A percentile compares a stretch with the other conserved stretches of the same genome.
Conservation (phyloP, 345 rosid species). For the Acer yangbiense region DNA sequence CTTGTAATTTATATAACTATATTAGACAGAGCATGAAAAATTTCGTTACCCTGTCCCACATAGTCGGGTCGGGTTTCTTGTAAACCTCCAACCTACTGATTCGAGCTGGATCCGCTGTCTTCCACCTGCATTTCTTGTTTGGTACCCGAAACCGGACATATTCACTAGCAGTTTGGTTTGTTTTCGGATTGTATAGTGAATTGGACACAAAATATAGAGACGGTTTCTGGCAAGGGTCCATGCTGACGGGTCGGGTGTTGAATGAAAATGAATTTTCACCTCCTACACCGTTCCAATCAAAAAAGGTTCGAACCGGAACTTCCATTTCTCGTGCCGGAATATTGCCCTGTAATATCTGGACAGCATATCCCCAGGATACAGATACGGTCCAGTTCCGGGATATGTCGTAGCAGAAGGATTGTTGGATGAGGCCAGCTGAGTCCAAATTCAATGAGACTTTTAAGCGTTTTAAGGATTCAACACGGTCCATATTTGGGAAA, state of each 20-base stretch:
- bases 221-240: conserved; percentile 51
- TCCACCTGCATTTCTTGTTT: conserved; percentile 47
- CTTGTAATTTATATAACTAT: no score
- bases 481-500: conserved; percentile 54
- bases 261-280: conserved; percentile 44
- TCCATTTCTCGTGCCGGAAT: conserved; percentile 51
- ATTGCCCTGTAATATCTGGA: conserved; percentile 57
- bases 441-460: conserved; percentile 47
- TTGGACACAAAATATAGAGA: conserved; percentile 46
- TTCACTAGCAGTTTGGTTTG: conserved; percentile 42
- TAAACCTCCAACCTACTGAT: conserved; percentile 40
- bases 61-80: conserved; percentile 41
- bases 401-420: conserved; percentile 68
- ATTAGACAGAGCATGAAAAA: background rate
- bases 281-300: conserved; percentile 51
- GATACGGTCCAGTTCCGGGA: conserved; percentile 66
- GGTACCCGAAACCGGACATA: conserved; percentile 33
- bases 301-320: conserved; percentile 57
- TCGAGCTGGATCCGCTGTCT: conserved; percentile 32
- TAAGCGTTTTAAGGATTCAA: conserved; percentile 48
- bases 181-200: conserved; percentile 26
- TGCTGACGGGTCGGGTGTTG: conserved; percentile 52
- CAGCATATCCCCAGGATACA: conserved; percentile 80
- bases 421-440: conserved; percentile 67
- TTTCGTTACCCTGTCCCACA: conserved; percentile 53